Percentiles rank a stretch among this genome's conserved stretches.
Evolutionary conservation across 345 rosid species (phyloP).

Genomic region (Psidium guajava): DNA sequence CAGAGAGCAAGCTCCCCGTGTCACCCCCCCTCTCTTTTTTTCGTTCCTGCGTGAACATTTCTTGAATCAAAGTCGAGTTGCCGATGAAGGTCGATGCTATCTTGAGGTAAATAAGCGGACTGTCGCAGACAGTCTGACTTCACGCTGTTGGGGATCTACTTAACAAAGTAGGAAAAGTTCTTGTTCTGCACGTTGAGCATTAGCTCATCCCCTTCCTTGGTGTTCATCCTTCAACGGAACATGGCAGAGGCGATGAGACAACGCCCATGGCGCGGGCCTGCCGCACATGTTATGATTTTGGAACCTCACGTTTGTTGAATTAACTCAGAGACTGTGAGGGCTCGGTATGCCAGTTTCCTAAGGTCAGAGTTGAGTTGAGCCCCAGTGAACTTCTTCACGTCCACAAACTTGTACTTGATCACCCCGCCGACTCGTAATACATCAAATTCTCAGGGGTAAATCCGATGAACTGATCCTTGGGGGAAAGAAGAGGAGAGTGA

Average conservation of each 20-base stretch:
- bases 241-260: slow-evolving; percentile 64
- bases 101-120: slow-evolving; percentile 59
- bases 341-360: too few relatives aligned
- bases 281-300: slow-evolving; percentile 77
- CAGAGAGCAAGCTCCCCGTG: too few relatives aligned
- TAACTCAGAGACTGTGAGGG: slow-evolving; percentile 62
- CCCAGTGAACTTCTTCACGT: too few relatives aligned
- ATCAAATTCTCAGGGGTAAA: too few relatives aligned
- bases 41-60: slow-evolving; percentile 73
- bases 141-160: slow-evolving; percentile 48
- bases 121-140: slow-evolving; percentile 71
- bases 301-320: slow-evolving; percentile 80
- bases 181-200: slow-evolving; percentile 34
- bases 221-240: slow-evolving; percentile 77
- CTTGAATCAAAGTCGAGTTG: slow-evolving; percentile 64
- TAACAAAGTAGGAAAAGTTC: slow-evolving; percentile 31
- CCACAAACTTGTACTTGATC: too few relatives aligned
- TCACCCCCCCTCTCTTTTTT: too few relatives aligned
- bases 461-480: too few relatives aligned
- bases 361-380: too few relatives aligned
- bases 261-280: slow-evolving; percentile 63
- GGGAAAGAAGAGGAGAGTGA: too few relatives aligned
- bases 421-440: too few relatives aligned
- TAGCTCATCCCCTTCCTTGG: slow-evolving; percentile 56
- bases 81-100: slow-evolving; percentile 68